Base-by-base conservation (phyloP, 164 flowering plant genomes). In the Vitis rotundifolia region DNA sequence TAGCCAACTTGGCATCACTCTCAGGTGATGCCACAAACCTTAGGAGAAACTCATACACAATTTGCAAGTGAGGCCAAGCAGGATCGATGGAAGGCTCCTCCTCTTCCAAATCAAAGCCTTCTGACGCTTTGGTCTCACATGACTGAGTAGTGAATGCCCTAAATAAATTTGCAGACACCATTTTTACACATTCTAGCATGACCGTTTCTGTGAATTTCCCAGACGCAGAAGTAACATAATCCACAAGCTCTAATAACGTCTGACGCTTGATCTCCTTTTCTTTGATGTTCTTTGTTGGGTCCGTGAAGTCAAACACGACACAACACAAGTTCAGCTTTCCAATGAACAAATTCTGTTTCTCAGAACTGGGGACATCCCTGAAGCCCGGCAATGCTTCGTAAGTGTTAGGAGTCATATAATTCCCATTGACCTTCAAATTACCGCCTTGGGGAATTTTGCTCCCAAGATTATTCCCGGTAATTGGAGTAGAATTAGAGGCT, bases 21-120 rank as follows among this genome's bases (percentile, higher is more conserved):
- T 93, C 92, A 26, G 94, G 77, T 31, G 97, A 93, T 9, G 86
- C 83, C 19, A 93, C 85, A 78, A 91, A 89, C 73, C 92, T 89
- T 22, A 91, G 71, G 22, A 89, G 74, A 31, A 91, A 79, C 60
- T 91, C 97, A 61, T 91, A 91, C 48, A 91, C 93, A 66, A 89
- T 73, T 73, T 93, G 97, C 83, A 93, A 81, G 76, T 93, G 98
- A 13, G 93, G 80, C 98, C 98, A 93, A 11, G 97, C 86, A 49
- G 94, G 92, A 65, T 93, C 98, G 90, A 93, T 87, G 26, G 69
- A 66, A 54, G 91, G 94, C 71, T 93, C 97, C 67, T 89, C 98
- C 68, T 93, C 98, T 75, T 93, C 98, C 78, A 86, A 54, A 70
- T 91, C 93, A 79, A 83, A 75, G 11, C 82, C 81, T 59, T 86